Conservation (phyloP, 2,329 filamentous ascomycete genomes). For the Pseudogymnoascus sp. region DNA sequence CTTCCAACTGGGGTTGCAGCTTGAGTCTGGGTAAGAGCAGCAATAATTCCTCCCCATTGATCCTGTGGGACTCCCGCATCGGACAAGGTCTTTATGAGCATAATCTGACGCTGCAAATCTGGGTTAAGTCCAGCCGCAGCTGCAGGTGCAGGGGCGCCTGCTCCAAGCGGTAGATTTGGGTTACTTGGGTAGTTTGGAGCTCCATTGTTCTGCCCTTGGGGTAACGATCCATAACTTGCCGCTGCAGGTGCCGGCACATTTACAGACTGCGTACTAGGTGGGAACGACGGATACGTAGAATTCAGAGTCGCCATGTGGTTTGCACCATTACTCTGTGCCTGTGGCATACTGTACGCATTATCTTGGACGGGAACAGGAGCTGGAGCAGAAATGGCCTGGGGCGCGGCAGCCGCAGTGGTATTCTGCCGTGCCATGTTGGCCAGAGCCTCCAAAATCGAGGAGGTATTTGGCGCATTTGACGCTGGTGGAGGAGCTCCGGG, state of each 20-base stretch:
- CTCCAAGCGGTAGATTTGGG: constrained; percentile 30
- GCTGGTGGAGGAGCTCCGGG: constrained; percentile 32
- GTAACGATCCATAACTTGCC: constrained; percentile 23
- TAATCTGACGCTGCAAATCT: constrained; percentile 61
- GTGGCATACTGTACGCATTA: constrained; percentile 38
- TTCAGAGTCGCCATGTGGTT: constrained; percentile 25
- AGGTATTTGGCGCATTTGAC: constrained; percentile 44
- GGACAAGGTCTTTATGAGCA: constrained; percentile 66
- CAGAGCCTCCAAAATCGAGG: constrained; percentile 67
- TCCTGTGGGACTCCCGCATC: constrained; percentile 71
- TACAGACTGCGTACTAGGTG: constrained; percentile 48
- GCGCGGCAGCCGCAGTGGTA: constrained; percentile 36
- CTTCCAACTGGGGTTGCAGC: constrained; percentile 17
- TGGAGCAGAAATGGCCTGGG: constrained; percentile 18
- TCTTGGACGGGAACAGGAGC: constrained; percentile 25
- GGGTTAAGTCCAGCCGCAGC: constrained; percentile 37
- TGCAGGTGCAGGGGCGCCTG: constrained; percentile 30
- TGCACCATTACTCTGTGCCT: constrained; percentile 35
- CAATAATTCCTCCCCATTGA: constrained; percentile 57
- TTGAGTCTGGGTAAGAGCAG: constrained; percentile 39
- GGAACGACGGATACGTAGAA: constrained; percentile 21
- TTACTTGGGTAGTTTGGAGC: constrained; percentile 31
- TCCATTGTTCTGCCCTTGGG: constrained; percentile 31
- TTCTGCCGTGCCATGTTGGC: constrained; percentile 75
- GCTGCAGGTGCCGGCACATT: constrained; percentile 38